Percentiles rank a stretch among this genome's conserved stretches.
phyloP scores from a whole-genome alignment of 2,329 filamentous ascomycete genomes.

The Xylariaceae sp. region DNA sequence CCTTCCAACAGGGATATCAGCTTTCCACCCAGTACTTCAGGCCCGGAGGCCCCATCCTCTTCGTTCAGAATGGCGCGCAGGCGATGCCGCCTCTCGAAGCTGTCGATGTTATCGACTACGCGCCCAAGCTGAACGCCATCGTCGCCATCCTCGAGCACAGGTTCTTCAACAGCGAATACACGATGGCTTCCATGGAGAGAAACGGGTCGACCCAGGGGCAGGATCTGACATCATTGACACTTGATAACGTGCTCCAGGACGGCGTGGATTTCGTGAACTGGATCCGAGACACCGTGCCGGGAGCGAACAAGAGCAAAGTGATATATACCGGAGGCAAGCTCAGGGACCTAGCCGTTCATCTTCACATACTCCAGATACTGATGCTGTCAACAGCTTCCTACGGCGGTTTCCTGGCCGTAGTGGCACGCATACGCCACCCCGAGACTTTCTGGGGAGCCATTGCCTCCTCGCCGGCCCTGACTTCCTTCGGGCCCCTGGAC shows the following conservation, averaged over 20 bases:
- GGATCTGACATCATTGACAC: slow-evolving; percentile 5
- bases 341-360: background rate
- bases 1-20: slow-evolving; percentile 13
- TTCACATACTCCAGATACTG: background rate
- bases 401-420: slow-evolving; percentile 12
- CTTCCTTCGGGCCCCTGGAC: slow-evolving; percentile 11
- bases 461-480: slow-evolving; percentile 12
- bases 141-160: slow-evolving; percentile 15
- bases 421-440: slow-evolving; percentile 10
- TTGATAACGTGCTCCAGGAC: slow-evolving; percentile 14
- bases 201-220: slow-evolving; percentile 5
- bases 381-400: slow-evolving; percentile 10
- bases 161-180: slow-evolving; percentile 14
- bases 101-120: slow-evolving; percentile 13
- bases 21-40: slow-evolving; percentile 10
- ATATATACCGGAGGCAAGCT: slow-evolving; percentile 12
- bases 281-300: slow-evolving; percentile 12
- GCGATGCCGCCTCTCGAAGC: slow-evolving; percentile 10
- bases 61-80: slow-evolving; percentile 11
- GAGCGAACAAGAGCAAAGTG: slow-evolving; percentile 8
- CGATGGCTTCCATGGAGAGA: slow-evolving; percentile 6
- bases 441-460: slow-evolving; percentile 12
- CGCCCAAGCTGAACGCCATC: slow-evolving; percentile 9
- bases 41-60: slow-evolving; percentile 13
- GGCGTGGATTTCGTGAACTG: slow-evolving; percentile 12